These are phyloP conservation scores for Cupressus sempervirens DNA, from an alignment of 75 land plant genomes.

Conservation along the genomic window DNA sequence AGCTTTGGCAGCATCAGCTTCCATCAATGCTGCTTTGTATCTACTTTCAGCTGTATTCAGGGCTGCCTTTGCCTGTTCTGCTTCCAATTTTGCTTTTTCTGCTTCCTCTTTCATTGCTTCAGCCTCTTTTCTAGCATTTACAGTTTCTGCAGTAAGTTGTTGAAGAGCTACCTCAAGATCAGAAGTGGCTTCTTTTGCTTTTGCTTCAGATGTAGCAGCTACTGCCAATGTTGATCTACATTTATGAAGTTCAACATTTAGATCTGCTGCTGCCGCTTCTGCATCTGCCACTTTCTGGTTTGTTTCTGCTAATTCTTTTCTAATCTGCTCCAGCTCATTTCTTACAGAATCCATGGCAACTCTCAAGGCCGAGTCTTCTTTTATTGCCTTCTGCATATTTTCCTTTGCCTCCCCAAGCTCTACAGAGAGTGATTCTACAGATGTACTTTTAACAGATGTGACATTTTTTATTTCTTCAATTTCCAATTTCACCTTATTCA, in stretches of 20 bases:
- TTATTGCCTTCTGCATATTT: slow-evolving; percentile 40
- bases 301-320: slow-evolving; percentile 51
- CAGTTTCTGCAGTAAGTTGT: slow-evolving; percentile 56
- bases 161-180: slow-evolving; percentile 52
- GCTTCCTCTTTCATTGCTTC: slow-evolving; percentile 50
- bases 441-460: slow-evolving; percentile 15
- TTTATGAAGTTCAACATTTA: slow-evolving; percentile 54
- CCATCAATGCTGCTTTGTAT: slow-evolving; percentile 41
- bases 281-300: slow-evolving; percentile 58
- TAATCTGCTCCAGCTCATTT: slow-evolving; percentile 49
- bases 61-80: slow-evolving; percentile 35
- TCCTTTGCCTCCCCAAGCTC: slow-evolving; percentile 61
- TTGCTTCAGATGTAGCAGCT: slow-evolving; percentile 45
- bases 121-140: slow-evolving; percentile 47
- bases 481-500: slow-evolving; percentile 1
- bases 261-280: slow-evolving; percentile 45
- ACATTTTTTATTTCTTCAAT: slow-evolving; percentile 32
- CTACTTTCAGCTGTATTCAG: slow-evolving; percentile 50
- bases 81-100: slow-evolving; percentile 48
- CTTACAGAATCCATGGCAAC: slow-evolving; percentile 42
- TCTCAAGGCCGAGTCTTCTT: slow-evolving; percentile 48
- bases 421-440: slow-evolving; percentile 30
- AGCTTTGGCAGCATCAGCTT: slow-evolving; percentile 67
- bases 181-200: slow-evolving; percentile 47
- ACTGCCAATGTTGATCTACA: slow-evolving; percentile 44